Evolutionary conservation across 1,139 yeast species (phyloP).

Genomic region (Chernovozyma aurita): DNA sequence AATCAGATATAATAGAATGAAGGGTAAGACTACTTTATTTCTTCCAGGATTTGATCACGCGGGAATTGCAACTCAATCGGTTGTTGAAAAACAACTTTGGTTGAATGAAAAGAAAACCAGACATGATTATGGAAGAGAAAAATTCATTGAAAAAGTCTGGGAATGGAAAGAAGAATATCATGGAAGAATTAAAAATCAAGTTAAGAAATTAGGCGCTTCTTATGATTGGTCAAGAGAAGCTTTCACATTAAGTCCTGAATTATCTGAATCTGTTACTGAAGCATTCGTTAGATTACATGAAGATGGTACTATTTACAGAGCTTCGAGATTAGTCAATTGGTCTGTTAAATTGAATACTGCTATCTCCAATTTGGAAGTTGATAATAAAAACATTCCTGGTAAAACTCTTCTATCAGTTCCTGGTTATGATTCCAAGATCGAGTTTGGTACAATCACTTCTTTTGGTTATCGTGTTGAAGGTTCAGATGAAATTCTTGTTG

Average conservation of each 20-base stretch:
- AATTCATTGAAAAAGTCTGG: slow-evolving; percentile 86
- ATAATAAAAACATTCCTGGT: slow-evolving; percentile 82
- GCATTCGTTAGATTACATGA: slow-evolving; percentile 90
- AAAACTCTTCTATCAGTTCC: slow-evolving; percentile 81
- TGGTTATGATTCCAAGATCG: slow-evolving; percentile 83
- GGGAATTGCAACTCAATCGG: slow-evolving; percentile 98
- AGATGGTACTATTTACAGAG: slow-evolving; percentile 94
- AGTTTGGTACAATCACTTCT: slow-evolving; percentile 93
- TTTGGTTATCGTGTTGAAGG: slow-evolving; percentile 87
- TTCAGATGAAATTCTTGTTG: slow-evolving; percentile 83
- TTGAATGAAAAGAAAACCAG: slow-evolving; percentile 83
- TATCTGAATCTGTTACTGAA: slow-evolving; percentile 79
- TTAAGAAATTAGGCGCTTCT: slow-evolving; percentile 88
- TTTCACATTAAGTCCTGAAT: slow-evolving; percentile 80
- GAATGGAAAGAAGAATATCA: slow-evolving; percentile 98
- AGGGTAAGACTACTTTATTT: slow-evolving; percentile 89
- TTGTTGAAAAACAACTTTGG: slow-evolving; percentile 95
- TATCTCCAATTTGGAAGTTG: slow-evolving; percentile 92
- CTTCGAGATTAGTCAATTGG: slow-evolving; percentile 93
- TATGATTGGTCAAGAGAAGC: slow-evolving; percentile 96
- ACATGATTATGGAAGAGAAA: slow-evolving; percentile 93
- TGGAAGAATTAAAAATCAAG: slow-evolving; percentile 74
- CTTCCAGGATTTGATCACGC: slow-evolving; percentile 99
- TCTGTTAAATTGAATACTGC: slow-evolving; percentile 93
- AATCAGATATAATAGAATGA: slow-evolving; percentile 93